phyloP scores from a whole-genome alignment of 768 basidiomycete genomes.

The Tephrocybe sp. region DNA sequence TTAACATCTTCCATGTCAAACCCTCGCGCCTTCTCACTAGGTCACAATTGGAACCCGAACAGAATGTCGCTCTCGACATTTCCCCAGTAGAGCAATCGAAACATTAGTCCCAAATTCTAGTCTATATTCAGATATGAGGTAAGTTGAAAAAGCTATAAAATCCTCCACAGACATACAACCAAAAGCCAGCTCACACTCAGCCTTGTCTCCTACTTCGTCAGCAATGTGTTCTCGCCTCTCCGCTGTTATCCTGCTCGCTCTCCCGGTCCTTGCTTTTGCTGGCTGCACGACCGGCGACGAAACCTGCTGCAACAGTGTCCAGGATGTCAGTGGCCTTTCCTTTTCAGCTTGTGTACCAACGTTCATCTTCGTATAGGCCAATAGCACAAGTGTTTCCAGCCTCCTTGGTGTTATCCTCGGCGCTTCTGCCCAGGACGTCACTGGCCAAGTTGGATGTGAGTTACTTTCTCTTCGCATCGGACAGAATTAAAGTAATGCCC shows the following conservation, averaged over 20 bases:
- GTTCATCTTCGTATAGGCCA: background rate
- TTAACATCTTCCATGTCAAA: no score
- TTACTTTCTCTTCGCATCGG: background rate
- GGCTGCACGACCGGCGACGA: background rate
- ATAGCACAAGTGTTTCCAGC: background rate
- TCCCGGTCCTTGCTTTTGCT: conserved; percentile 2
- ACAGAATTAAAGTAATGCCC: background rate
- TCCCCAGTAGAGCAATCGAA: no score
- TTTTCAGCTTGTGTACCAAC: no score
- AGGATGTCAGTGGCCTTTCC: background rate
- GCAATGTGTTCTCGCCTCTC: conserved; percentile 7
- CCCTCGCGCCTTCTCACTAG: no score
- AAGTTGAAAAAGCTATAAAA: no score
- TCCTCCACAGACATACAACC: no score
- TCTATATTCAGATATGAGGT: no score
- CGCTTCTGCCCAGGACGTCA: background rate
- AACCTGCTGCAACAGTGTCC: conserved; percentile 1
- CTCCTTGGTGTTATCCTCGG: background rate
- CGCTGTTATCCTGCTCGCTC: conserved; percentile 2
- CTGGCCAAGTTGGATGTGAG: background rate
- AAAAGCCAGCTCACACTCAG: no score
- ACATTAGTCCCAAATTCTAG: no score
- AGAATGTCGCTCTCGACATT: no score
- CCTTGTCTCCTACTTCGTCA: background rate
- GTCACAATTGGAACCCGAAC: no score